Evolutionary conservation across 345 rosid species (phyloP), one percentile per base, ranked within the genome.

Genomic region (Hibiscus trionum): DNA sequence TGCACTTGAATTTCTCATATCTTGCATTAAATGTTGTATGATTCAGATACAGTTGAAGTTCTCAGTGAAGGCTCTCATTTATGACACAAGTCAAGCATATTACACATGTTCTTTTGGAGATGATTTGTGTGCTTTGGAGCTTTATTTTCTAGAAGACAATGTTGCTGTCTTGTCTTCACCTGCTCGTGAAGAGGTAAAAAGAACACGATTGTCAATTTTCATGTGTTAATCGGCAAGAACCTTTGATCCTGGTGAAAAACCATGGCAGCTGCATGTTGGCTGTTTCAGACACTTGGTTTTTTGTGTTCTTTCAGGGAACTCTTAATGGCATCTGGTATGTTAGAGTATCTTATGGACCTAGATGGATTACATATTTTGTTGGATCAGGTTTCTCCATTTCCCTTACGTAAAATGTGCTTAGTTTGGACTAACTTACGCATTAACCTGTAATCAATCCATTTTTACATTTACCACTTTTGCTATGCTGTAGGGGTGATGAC

Each of bases 341-440:
- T 52, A 81, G 77, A 78, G 71, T 88, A 65, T 85, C 93, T 2
- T 86, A 78, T 58, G 86, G 86, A 72, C 85, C 90, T 14, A 73
- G 88, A 67, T 88, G 93, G 93, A 77, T 82, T 47, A 65, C 82
- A 15, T 86, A 85, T 49, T 27, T 85, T 24, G 44, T 63, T 52
- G 90, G 88, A 72, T 83, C 86, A 79, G 88, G 93, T 86, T 55
- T 73, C 11, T 53, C 17, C 35, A 65, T 61, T 74, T 76, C 71
- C 37, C 31, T 19, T 3, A 15, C 16, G 55, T 50, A 50, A 50
- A 50, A 50, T 50, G 17, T 14, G 55, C 12, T 15, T 15, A 50
- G n/a, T 50, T 16, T 50, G 55, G 55, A 15, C 17, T 5, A 15
- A 4, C 17, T 50, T 53, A 53, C 2, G 24, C n/a, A 53, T 53